A percentile compares a stretch with the other conserved stretches of the same genome.
phyloP scores from a whole-genome alignment of 2,329 filamentous ascomycete species.

The Raffaelea arxii region DNA sequence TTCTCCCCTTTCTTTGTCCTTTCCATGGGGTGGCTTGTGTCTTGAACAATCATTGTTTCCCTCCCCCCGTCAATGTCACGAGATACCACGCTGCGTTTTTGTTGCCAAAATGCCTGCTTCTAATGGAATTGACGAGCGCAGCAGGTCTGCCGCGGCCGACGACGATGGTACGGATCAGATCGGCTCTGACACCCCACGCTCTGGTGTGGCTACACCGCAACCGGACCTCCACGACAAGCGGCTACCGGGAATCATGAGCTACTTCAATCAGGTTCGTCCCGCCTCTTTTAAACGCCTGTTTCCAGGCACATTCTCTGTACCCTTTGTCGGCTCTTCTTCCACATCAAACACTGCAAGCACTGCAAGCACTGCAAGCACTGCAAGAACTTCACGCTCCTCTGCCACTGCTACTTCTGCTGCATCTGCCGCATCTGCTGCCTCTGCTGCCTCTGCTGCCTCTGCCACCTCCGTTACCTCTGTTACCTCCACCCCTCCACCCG shows the following conservation, averaged over 20 bases:
- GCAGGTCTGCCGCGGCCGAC: constrained; percentile 47
- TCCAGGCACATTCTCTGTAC: constrained; percentile 27
- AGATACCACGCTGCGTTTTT: neutral
- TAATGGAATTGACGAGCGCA: constrained; percentile 41
- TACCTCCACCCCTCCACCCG: neutral
- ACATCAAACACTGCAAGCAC: constrained; percentile 14
- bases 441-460: neutral
- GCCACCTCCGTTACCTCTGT: neutral
- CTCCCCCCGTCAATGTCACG: neutral
- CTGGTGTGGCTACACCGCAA: constrained; percentile 84
- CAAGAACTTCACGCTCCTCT: neutral
- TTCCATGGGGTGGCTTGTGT: neutral
- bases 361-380: constrained; percentile 17
- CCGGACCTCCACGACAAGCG: constrained; percentile 93
- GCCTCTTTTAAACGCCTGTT: constrained; percentile 52
- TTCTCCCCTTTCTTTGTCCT: neutral
- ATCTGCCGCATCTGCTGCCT: neutral
- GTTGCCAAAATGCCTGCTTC: constrained; percentile 20
- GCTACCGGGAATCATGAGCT: constrained; percentile 90
- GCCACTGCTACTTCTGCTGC: neutral
- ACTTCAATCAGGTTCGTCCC: constrained; percentile 99
- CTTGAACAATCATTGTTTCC: neutral
- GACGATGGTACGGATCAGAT: constrained; percentile 69
- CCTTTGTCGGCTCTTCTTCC: constrained; percentile 17
- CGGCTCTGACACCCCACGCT: constrained; percentile 78